Base-by-base conservation (phyloP, 192 early-diverging fungal genomes). In the Coemansia aciculifera region DNA sequence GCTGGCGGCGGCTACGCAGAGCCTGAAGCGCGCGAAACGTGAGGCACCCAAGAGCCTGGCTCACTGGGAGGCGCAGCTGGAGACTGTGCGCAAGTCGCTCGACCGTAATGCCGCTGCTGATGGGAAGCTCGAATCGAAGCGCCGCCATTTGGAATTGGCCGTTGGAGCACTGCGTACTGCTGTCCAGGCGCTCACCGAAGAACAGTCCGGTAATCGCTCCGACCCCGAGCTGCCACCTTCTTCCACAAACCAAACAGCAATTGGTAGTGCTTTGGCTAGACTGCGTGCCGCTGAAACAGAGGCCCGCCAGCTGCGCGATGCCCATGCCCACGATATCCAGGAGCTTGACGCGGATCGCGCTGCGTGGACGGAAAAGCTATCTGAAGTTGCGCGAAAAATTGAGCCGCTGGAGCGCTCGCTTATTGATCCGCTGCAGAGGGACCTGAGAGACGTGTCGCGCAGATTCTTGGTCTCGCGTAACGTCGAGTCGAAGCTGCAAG, bases 61-160 rank as follows among this genome's bases (percentile, higher is more conserved):
- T 21, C 67, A 78, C 12, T 72, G 71, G 42, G 66, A 64, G 54
- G 56, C 52, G 24, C 70, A 78, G 63, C 66, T 72, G n/a, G 75
- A 78, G 0, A 12, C 70, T 8, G 54, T 78, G 46, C 34, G 46
- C 6, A 42, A 52, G 15, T 52, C 62, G 12, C 23, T 66, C 3
- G 70, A 54, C 11, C 52, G 59, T 13, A 63, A 68, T 9, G 9
- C 49, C 0, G 42, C 60, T 3, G 56, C 62, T 5, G 66, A 65
- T 3, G 49, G 54, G 10, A 62, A 71, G 27, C 60, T 63, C 12
- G 32, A 44, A 34, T 49, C 37, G 4, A 54, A 67, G 11, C 59
- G 24, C 2, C 36, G 34, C 13, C 70, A 72, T 48, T 71, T 78
- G 27, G 66, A 42, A 11, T 60, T 59, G 21, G 29, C 46, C 1